A percentile compares a stretch with the other conserved stretches of the same genome.
phyloP scores from a whole-genome alignment of 805 yeast genomes.

The Pichia manshurica region DNA sequence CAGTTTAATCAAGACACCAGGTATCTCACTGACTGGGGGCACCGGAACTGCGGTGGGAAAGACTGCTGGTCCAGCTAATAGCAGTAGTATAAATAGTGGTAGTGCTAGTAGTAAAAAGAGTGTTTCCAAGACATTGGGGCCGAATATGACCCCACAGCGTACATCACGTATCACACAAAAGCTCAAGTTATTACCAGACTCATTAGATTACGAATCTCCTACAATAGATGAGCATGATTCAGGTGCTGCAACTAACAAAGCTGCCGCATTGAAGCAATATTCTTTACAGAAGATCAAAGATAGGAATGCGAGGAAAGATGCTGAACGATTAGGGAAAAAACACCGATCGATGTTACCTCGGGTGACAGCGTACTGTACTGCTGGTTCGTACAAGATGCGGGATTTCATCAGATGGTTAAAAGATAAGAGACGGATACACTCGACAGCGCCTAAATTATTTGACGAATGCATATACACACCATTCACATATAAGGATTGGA shows the following conservation, averaged over 20 bases:
- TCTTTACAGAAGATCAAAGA: constrained; percentile 86
- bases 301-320: constrained; percentile 85
- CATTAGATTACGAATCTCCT: constrained; percentile 30
- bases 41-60: background rate
- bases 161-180: constrained; percentile 71
- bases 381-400: constrained; percentile 86
- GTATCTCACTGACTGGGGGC: background rate
- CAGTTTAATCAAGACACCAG: background rate
- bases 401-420: constrained; percentile 81
- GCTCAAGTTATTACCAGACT: constrained; percentile 64
- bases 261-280: constrained; percentile 17
- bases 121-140: constrained; percentile 33
- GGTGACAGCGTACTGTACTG: constrained; percentile 94
- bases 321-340: constrained; percentile 84
- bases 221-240: constrained; percentile 17
- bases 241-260: constrained; percentile 42
- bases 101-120: constrained; percentile 7
- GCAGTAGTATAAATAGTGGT: background rate
- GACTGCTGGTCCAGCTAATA: background rate
- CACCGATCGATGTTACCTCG: constrained; percentile 83
- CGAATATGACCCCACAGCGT: constrained; percentile 65
- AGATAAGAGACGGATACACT: constrained; percentile 65
- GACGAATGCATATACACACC: constrained; percentile 96
- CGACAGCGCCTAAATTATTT: constrained; percentile 78
- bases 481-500: constrained; percentile 75